These are phyloP conservation scores for Phytophthora palmivora DNA, from an alignment of 352 stramenopile genomes.

Conservation along the genomic window DNA sequence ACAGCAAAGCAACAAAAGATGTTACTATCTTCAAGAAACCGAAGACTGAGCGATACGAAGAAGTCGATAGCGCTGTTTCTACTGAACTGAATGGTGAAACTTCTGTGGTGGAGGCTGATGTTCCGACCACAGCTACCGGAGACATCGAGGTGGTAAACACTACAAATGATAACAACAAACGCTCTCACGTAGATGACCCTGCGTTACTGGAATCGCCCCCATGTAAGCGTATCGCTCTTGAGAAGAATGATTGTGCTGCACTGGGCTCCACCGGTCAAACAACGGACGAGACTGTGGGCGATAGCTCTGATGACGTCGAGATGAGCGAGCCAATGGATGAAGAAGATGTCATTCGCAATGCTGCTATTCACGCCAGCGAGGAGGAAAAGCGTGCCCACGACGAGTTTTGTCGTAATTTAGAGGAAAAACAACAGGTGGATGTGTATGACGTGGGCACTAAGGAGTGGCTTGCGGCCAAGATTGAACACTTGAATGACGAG, in stretches of 20 bases:
- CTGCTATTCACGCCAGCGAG: conserved; percentile 15
- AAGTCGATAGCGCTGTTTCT: not conserved
- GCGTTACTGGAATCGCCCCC: conserved; percentile 4
- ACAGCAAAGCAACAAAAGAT: not conserved
- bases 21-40: conserved; percentile 2
- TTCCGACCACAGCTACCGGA: not conserved
- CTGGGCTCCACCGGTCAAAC: conserved; percentile 19
- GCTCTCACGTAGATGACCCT: conserved; percentile 17
- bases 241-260: conserved; percentile 3
- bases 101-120: not conserved
- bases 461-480: conserved; percentile 67
- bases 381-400: conserved; percentile 30
- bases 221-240: conserved; percentile 33
- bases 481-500: conserved; percentile 42
- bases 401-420: conserved; percentile 43
- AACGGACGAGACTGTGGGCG: conserved; percentile 34
- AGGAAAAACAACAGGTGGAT: conserved; percentile 56
- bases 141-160: not conserved
- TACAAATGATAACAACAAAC: conserved; percentile 17
- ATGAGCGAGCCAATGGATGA: conserved; percentile 34
- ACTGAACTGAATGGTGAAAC: not conserved
- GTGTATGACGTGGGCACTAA: conserved; percentile 61
- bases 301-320: conserved; percentile 46
- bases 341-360: conserved; percentile 26
- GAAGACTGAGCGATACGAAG: not conserved